These are phyloP conservation scores for Groenewaldozyma salmanticensis DNA, from an alignment of 805 yeast species.

Conservation along the genomic window DNA sequence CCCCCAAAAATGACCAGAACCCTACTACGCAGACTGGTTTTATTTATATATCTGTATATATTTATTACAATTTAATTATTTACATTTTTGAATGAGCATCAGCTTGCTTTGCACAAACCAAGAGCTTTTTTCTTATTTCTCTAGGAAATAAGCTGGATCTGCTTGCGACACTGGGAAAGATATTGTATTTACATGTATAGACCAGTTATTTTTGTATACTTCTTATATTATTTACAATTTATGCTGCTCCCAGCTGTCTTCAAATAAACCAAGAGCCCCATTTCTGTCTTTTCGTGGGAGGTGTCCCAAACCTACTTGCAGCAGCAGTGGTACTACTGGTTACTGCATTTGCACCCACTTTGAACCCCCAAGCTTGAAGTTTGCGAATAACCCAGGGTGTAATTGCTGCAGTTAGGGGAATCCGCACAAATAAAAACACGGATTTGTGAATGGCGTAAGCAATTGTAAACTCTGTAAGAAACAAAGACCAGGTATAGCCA, in stretches of 20 bases:
- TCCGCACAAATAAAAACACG: slow-evolving; percentile 59
- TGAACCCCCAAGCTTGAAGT: slow-evolving; percentile 71
- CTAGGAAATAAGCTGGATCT: too few species aligned
- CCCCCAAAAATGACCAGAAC: too few species aligned
- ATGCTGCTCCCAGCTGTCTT: too few species aligned
- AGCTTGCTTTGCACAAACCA: too few species aligned
- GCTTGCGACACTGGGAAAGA: too few species aligned
- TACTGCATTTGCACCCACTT: slow-evolving; percentile 43
- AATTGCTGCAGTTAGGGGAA: slow-evolving; percentile 86
- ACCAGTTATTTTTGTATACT: too few species aligned
- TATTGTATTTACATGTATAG: too few species aligned
- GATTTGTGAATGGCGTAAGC: slow-evolving; percentile 94
- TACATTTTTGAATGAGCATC: too few species aligned
- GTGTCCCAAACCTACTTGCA: slow-evolving; percentile 38
- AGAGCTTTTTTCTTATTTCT: too few species aligned
- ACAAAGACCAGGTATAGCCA: slow-evolving; percentile 25
- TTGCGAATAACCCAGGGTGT: slow-evolving; percentile 68
- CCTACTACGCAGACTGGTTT: too few species aligned
- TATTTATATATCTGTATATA: too few species aligned
- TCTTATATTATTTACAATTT: neutral
- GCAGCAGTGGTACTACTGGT: slow-evolving; percentile 18
- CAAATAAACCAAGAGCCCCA: slow-evolving; percentile 55
- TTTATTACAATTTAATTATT: too few species aligned
- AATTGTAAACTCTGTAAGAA: slow-evolving; percentile 75
- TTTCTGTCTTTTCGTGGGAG: slow-evolving; percentile 40